phyloP scores from a whole-genome alignment of 2,329 filamentous ascomycete genomes.

The Claviceps sp. region DNA sequence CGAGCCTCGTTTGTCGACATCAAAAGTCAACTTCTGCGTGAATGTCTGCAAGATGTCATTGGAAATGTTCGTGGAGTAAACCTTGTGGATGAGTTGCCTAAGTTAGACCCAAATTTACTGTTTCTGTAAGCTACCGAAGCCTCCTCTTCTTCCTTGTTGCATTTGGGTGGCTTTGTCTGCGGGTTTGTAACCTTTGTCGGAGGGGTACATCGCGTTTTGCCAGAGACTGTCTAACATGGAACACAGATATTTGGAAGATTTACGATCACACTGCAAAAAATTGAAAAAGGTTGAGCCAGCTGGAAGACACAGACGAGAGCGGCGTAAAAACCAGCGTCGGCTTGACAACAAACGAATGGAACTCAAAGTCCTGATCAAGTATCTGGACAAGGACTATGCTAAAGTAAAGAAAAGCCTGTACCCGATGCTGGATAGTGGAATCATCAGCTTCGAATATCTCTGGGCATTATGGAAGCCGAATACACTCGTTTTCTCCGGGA shows the following conservation, averaged over 20 bases:
- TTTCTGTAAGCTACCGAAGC: conserved; percentile 36
- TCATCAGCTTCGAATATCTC: conserved; percentile 77
- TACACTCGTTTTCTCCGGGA: conserved; percentile 62
- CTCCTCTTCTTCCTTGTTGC: neutral
- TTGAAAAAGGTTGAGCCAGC: conserved; percentile 44
- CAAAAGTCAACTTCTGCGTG: conserved; percentile 66
- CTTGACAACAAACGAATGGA: conserved; percentile 46
- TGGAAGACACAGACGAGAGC: conserved; percentile 37
- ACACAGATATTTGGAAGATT: conserved; percentile 56
- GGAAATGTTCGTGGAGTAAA: conserved; percentile 42
- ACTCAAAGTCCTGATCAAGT: conserved; percentile 60
- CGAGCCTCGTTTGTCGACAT: conserved; percentile 63
- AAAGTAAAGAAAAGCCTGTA: conserved; percentile 65
- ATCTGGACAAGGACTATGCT: conserved; percentile 70
- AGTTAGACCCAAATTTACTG: conserved; percentile 56
- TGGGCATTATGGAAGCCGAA: conserved; percentile 87
- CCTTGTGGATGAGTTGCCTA: conserved; percentile 66
- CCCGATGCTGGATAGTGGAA: conserved; percentile 65
- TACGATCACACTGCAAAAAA: conserved; percentile 49
- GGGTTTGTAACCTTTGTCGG: neutral
- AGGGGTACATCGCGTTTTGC: neutral
- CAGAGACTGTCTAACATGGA: neutral
- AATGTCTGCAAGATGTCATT: conserved; percentile 36
- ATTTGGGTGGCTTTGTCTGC: neutral
- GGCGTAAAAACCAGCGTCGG: conserved; percentile 46